A percentile compares a stretch with the other conserved stretches of the same genome.
These are phyloP conservation scores for Silene conica DNA, from an alignment of 148 eudicot genomes.

Conservation along the genomic window DNA sequence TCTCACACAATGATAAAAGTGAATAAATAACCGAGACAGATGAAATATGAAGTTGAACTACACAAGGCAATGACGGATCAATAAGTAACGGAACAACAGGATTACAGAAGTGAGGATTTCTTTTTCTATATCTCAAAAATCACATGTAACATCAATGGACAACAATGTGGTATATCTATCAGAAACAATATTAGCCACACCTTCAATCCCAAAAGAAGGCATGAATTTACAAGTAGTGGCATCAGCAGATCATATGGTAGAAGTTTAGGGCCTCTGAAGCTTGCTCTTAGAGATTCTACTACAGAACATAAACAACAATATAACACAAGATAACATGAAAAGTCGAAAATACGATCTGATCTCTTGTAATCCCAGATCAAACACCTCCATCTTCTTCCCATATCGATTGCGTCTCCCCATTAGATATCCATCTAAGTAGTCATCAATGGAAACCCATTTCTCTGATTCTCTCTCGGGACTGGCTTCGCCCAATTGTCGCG, in stretches of 20 bases:
- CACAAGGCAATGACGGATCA: not conserved
- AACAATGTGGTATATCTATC: conserved; percentile 9
- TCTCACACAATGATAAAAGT: too few relatives aligned
- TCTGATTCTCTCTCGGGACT: conserved; percentile 34
- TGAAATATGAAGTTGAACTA: not conserved
- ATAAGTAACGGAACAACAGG: not conserved
- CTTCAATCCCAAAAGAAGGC: conserved; percentile 3
- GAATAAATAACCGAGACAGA: too few relatives aligned
- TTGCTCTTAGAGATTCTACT: conserved; percentile 86
- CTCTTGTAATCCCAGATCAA: conserved; percentile 91
- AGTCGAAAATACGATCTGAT: conserved; percentile 84
- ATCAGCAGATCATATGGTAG: too few relatives aligned
- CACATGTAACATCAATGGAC: not conserved
- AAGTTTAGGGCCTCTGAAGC: conserved; percentile 53
- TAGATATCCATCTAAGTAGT: conserved; percentile 82
- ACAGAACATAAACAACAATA: conserved; percentile 95
- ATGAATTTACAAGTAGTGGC: conserved; percentile 3
- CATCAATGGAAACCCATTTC: conserved; percentile 71
- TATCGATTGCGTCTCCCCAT: conserved; percentile 82
- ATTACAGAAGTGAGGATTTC: conserved; percentile 4
- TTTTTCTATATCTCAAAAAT: conserved; percentile 14
- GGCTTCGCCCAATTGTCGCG: conserved; percentile 47
- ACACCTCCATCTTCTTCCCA: conserved; percentile 80
- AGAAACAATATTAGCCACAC: conserved; percentile 3
- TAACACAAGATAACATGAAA: conserved; percentile 78